These are phyloP conservation scores for Celoporthe dispersa DNA, from an alignment of 2,329 filamentous ascomycete genomes.

Conservation along the genomic window DNA sequence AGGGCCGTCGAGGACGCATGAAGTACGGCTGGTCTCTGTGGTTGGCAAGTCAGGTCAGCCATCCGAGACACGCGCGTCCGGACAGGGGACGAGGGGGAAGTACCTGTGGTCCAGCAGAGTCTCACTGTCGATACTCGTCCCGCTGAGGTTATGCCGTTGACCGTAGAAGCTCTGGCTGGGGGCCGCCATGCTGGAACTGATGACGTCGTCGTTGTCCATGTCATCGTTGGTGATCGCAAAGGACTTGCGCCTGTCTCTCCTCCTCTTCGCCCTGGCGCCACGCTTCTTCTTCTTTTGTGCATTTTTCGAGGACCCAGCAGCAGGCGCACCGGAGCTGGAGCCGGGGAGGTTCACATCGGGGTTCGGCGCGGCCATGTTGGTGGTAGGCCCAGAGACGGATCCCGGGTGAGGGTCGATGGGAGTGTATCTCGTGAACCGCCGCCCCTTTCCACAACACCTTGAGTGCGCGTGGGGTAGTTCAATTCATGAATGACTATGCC, in stretches of 20 bases:
- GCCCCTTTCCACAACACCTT: conserved; percentile 1
- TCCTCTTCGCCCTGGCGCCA: conserved; percentile 67
- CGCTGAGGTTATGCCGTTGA: conserved; percentile 68
- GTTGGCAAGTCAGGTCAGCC: conserved; percentile 31
- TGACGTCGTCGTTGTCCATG: conserved; percentile 39
- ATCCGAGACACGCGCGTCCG: neutral
- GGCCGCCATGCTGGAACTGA: conserved; percentile 32
- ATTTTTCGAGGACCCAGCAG: conserved; percentile 29
- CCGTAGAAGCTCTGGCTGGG: conserved; percentile 53
- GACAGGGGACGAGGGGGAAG: conserved; percentile 29
- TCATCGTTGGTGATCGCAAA: conserved; percentile 72
- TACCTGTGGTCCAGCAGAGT: conserved; percentile 85
- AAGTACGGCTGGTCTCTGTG: conserved; percentile 59
- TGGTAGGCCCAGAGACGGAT: conserved; percentile 1
- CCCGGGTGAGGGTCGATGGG: neutral
- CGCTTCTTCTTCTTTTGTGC: conserved; percentile 66
- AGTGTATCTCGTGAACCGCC: neutral
- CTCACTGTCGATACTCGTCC: conserved; percentile 87
- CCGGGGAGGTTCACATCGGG: conserved; percentile 1
- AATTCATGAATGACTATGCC: neutral
- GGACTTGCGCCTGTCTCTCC: conserved; percentile 75
- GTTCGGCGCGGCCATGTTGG: conserved; percentile 16
- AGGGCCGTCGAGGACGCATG: conserved; percentile 67
- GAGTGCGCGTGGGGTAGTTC: neutral
- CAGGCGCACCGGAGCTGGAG: conserved; percentile 14